A percentile compares a stretch with the other conserved stretches of the same genome.
phyloP scores from a whole-genome alignment of 345 rosid species.

The Combretum micranthum region DNA sequence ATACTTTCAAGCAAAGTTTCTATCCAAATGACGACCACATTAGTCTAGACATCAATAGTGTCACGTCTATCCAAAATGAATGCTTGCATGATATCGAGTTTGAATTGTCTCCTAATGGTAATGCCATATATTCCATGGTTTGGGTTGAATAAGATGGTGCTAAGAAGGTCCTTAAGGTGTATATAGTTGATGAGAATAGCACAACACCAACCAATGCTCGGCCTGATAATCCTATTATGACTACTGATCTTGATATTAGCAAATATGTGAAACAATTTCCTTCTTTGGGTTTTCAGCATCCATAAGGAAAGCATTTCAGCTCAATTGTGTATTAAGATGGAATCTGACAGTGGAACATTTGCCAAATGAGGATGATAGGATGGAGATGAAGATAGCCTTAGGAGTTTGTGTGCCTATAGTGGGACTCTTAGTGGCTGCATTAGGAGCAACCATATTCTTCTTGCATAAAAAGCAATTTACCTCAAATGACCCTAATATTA shows the following conservation, averaged over 20 bases:
- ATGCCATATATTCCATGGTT: slow-evolving; percentile 9
- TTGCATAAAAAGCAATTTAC: slow-evolving; percentile 14
- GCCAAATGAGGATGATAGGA: neutral
- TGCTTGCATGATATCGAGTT: slow-evolving; percentile 20
- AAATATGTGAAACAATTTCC: slow-evolving; percentile 21
- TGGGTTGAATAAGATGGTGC: slow-evolving; percentile 35
- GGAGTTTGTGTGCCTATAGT: slow-evolving; percentile 21
- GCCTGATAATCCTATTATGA: slow-evolving; percentile 16
- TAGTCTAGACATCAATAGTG: slow-evolving; percentile 42
- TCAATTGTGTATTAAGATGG: slow-evolving; percentile 38
- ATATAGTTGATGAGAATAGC: slow-evolving; percentile 16
- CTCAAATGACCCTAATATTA: slow-evolving; percentile 18
- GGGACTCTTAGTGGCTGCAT: slow-evolving; percentile 10
- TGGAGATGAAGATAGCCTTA: slow-evolving; percentile 18
- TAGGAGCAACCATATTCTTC: slow-evolving; percentile 7
- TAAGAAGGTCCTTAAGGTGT: slow-evolving; percentile 21
- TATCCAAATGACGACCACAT: slow-evolving; percentile 46
- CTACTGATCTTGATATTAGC: slow-evolving; percentile 17
- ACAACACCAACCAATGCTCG: slow-evolving; percentile 6
- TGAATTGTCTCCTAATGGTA: slow-evolving; percentile 9
- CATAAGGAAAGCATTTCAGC: slow-evolving; percentile 27
- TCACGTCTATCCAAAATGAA: slow-evolving; percentile 16
- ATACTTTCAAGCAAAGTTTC: slow-evolving; percentile 32
- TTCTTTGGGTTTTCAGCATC: slow-evolving; percentile 45
- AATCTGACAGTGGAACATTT: slow-evolving; percentile 28